Evolutionary conservation across 2,329 filamentous ascomycete species (phyloP).

Genomic region (Boeremia exigua): DNA sequence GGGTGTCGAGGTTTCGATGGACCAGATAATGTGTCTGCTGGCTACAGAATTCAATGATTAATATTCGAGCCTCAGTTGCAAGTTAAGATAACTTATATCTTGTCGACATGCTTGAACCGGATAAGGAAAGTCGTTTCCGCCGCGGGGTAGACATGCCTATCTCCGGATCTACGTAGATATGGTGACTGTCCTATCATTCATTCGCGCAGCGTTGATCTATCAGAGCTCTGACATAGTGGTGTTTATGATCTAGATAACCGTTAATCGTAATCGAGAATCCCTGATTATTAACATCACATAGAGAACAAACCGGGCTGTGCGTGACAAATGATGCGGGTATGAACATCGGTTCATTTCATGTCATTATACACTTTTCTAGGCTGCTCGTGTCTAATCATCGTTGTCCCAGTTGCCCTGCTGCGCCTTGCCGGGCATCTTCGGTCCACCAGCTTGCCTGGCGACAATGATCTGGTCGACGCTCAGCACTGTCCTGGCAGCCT

Average conservation of each 20-base stretch:
- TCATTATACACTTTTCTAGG: slow-evolving; percentile 10
- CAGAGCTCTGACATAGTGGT: neutral
- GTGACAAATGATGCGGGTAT: neutral
- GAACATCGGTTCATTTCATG: slow-evolving; percentile 1
- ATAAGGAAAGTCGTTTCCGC: slow-evolving; percentile 20
- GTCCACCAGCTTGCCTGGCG: slow-evolving; percentile 92
- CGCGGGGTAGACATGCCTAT: slow-evolving; percentile 25
- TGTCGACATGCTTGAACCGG: neutral
- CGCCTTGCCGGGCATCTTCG: slow-evolving; percentile 95
- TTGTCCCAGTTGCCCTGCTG: slow-evolving; percentile 71
- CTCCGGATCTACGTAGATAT: slow-evolving; percentile 4
- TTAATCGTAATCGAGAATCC: neutral
- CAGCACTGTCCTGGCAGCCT: slow-evolving; percentile 89
- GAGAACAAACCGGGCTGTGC: neutral
- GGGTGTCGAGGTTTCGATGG: neutral
- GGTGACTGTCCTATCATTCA: neutral
- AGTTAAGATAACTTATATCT: neutral
- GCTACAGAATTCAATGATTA: neutral
- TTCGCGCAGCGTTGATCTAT: neutral
- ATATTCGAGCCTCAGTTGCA: neutral
- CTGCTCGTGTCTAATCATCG: slow-evolving; percentile 52
- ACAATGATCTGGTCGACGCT: slow-evolving; percentile 99
- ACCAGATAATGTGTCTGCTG: neutral
- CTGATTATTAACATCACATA: neutral
- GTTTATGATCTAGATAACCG: neutral